Evolutionary conservation across 2,329 filamentous ascomycete genomes (phyloP), one percentile per base, ranked within the genome.

Genomic region (Coleophoma eucalyptorum): DNA sequence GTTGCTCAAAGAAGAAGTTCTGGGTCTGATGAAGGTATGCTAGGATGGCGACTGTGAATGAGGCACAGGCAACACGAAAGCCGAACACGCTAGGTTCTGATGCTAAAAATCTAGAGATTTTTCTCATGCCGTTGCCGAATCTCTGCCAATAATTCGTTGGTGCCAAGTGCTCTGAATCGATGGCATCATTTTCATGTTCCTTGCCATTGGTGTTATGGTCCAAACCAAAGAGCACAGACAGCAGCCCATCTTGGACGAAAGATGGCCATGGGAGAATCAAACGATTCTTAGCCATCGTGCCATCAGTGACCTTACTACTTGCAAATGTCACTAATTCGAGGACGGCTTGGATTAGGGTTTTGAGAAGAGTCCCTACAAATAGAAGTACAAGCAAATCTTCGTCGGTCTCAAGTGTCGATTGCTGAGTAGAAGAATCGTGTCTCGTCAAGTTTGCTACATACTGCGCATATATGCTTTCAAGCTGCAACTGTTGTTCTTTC

Each of bases 81-180:
- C 86, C 87, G 58, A 89, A 90, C 0, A 73, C 65, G 0, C 84
- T 87, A 53, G 86, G 78, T 10, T 76, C 68, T 0, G 84, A 89
- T 1, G 78, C 74, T 3, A 91, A 67, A 52, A 88, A 78, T 10
- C 67, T 66, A 0, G 83, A 74, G 3, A 87, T 63, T 1, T 67
- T 65, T 18, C 86, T 73, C 1, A 90, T 52, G 2, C 66, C 64
- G 56, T 89, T 77, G 0, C 86, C 86, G 32, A 80, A 67, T 18
- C 68, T 77, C 62, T 91, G 73, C 69, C 79, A 82, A 0, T 64
- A 55, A 16, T 78, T 89, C 11, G 69, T 67, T 0, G 87, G 78
- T 0, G 84, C 83, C 0, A 90, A 69, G 64, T 90, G 87, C 61
- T 90, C 87, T 0, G 86, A 87, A 58, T 90, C 84, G 59, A 75